A percentile compares a stretch with the other conserved stretches of the same genome.
Conservation (phyloP, 208 protist species). For the Crithidia sp. region DNA sequence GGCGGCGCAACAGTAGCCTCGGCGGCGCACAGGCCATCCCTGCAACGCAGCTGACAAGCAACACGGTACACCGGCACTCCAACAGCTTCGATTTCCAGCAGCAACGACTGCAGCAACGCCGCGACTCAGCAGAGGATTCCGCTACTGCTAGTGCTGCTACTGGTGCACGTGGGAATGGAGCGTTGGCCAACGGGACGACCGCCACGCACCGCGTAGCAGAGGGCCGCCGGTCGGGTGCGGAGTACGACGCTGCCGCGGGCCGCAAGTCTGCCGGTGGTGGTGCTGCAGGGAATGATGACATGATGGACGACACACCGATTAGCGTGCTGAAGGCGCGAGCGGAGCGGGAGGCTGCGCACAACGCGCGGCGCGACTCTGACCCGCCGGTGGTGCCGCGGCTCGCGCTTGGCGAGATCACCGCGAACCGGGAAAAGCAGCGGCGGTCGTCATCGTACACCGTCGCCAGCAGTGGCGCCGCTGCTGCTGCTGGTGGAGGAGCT, state of each 20-base stretch:
- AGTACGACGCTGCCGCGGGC: slow-evolving; percentile 6
- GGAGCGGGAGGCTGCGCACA: slow-evolving; percentile 18
- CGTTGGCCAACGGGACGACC: not conserved
- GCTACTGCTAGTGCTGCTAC: not conserved
- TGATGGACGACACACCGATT: slow-evolving; percentile 27
- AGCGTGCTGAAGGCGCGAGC: slow-evolving; percentile 33
- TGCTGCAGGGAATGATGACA: not conserved
- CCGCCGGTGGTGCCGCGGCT: slow-evolving; percentile 31
- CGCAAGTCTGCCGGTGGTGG: not conserved
- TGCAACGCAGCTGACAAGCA: slow-evolving; percentile 1
- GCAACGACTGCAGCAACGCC: not conserved
- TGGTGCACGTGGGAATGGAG: not conserved
- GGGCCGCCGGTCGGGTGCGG: slow-evolving; percentile 4
- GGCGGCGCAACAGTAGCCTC: slow-evolving; percentile 15
- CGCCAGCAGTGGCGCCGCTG: not conserved
- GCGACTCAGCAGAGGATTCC: not conserved
- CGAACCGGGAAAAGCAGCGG: slow-evolving; percentile 21
- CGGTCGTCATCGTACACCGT: slow-evolving; percentile 14
- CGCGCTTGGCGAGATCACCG: slow-evolving; percentile 26
- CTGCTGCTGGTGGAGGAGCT: too few species aligned
- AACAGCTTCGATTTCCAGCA: slow-evolving; percentile 6
- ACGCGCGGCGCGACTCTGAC: slow-evolving; percentile 12
- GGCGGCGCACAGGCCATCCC: not conserved
- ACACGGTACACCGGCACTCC: slow-evolving; percentile 9
- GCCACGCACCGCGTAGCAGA: slow-evolving; percentile 13